Percentiles rank a stretch among this genome's conserved stretches.
Evolutionary conservation across 1,139 yeast species (phyloP).

Genomic region (Pichia sp.): DNA sequence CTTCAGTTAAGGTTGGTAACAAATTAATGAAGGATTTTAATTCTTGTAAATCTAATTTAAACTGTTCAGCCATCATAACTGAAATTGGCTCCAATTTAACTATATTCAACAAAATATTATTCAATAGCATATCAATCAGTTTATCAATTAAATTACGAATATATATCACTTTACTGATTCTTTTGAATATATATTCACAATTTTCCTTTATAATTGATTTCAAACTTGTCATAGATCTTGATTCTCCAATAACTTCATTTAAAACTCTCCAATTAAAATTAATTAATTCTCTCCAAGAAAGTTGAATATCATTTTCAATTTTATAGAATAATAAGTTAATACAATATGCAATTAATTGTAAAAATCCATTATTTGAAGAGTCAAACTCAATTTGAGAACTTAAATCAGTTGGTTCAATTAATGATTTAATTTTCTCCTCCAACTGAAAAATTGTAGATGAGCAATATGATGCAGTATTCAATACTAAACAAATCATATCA

Average conservation of each 20-base stretch:
- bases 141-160: conserved; percentile 71
- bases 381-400: conserved; percentile 44
- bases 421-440: conserved; percentile 53
- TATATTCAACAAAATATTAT: conserved; percentile 53
- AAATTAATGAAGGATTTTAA: conserved; percentile 50
- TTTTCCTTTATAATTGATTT: conserved; percentile 42
- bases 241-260: conserved; percentile 60
- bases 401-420: conserved; percentile 35
- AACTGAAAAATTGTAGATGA: conserved; percentile 72
- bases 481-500: conserved; percentile 59
- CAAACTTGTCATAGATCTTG: conserved; percentile 60
- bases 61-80: conserved; percentile 72
- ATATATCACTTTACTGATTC: conserved; percentile 65
- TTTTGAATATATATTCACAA: conserved; percentile 46
- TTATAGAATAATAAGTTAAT: conserved; percentile 52
- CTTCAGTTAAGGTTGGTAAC: conserved; percentile 41
- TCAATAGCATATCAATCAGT: conserved; percentile 58
- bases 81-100: conserved; percentile 58
- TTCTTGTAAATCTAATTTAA: conserved; percentile 62
- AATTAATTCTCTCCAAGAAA: conserved; percentile 80
- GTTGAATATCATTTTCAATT: conserved; percentile 55
- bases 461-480: conserved; percentile 89
- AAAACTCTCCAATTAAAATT: conserved; percentile 71
- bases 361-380: conserved; percentile 47
- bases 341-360: conserved; percentile 53